phyloP scores from a whole-genome alignment of 208 protist genomes.

The Crithidia bombi region DNA sequence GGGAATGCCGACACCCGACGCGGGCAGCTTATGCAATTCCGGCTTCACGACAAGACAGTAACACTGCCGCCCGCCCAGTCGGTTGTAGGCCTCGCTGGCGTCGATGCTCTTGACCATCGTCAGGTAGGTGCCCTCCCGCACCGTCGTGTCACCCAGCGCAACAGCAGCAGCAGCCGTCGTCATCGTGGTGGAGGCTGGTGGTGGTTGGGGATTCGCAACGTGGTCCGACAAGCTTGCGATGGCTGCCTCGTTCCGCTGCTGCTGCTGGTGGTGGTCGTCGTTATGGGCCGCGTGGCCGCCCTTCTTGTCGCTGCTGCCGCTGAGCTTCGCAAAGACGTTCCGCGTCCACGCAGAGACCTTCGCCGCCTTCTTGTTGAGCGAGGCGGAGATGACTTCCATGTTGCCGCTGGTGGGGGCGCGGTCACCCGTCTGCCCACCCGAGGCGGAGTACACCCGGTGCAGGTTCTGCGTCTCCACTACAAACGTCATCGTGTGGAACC shows the following conservation, averaged over 20 bases:
- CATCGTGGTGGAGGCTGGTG: neutral
- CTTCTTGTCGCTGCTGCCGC: conserved; percentile 18
- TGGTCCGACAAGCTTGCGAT: conserved; percentile 4
- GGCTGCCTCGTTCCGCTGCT: conserved; percentile 23
- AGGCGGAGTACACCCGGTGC: conserved; percentile 39
- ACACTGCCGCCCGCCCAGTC: conserved; percentile 43
- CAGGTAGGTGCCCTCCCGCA: conserved; percentile 37
- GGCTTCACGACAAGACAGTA: conserved; percentile 54
- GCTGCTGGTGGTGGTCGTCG: neutral
- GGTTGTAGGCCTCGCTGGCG: conserved; percentile 67
- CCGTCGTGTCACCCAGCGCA: neutral
- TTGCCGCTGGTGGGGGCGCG: conserved; percentile 57
- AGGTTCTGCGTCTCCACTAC: conserved; percentile 59
- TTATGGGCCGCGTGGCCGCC: conserved; percentile 22
- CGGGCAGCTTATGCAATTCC: conserved; percentile 29
- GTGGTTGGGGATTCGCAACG: too few relatives aligned
- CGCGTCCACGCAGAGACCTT: conserved; percentile 54
- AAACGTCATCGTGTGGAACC: conserved; percentile 49
- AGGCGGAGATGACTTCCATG: conserved; percentile 54
- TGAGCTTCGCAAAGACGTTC: conserved; percentile 37
- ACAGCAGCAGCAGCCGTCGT: neutral
- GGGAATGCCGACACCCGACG: conserved; percentile 39
- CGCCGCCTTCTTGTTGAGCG: conserved; percentile 47
- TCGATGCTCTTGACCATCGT: conserved; percentile 49
- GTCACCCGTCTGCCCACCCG: conserved; percentile 36